Evolutionary conservation across 2,329 filamentous ascomycete species (phyloP).

Genomic region (Blastomyces percursus): DNA sequence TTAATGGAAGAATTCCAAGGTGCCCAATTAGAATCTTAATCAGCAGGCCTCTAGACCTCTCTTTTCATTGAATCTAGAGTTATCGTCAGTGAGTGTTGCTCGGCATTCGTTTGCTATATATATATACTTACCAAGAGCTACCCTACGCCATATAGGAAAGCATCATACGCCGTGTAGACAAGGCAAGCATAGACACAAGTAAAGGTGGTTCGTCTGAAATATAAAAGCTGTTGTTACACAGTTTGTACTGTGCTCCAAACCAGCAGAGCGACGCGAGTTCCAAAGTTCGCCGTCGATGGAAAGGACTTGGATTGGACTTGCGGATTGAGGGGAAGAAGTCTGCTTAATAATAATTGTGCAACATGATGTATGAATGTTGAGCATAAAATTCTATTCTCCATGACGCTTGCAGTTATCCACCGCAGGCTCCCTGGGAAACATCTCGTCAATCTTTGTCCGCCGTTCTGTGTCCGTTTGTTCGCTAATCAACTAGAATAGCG

Average conservation of each 20-base stretch:
- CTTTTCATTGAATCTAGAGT: neutral
- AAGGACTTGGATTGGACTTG: neutral
- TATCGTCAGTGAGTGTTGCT: neutral
- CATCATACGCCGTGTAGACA: neutral
- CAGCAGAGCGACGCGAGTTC: neutral
- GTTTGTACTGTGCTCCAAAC: neutral
- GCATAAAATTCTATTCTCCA: too few relatives aligned
- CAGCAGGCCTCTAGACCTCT: neutral
- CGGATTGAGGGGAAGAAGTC: neutral
- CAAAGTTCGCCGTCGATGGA: neutral
- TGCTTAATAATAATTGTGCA: constrained; percentile 4
- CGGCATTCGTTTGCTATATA: neutral
- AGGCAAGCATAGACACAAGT: too few relatives aligned
- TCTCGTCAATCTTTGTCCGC: neutral
- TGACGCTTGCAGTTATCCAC: neutral
- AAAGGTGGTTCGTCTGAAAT: neutral
- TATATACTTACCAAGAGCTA: neutral
- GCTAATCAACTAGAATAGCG: neutral
- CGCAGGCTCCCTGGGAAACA: neutral
- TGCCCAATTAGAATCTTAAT: neutral
- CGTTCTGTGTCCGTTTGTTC: neutral
- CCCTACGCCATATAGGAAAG: too few relatives aligned
- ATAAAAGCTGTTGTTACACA: neutral
- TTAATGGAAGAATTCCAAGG: neutral
- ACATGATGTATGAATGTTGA: neutral